phyloP scores from a whole-genome alignment of 1,139 yeast genomes.

The Magnusiomyces tetraspermus region DNA sequence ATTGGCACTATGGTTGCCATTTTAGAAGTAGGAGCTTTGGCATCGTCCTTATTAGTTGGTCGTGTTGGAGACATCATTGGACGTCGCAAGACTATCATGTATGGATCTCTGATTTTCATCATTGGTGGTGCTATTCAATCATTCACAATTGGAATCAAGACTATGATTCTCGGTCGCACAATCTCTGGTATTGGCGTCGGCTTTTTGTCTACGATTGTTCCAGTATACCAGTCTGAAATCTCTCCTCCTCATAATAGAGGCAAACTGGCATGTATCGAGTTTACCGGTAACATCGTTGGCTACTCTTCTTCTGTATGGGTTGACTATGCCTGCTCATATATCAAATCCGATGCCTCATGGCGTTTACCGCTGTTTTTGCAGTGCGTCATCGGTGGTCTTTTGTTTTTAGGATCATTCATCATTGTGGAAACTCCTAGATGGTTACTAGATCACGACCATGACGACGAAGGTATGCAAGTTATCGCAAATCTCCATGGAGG shows the following conservation, averaged over 20 bases:
- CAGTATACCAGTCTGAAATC: constrained; percentile 86
- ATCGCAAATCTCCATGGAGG: constrained; percentile 71
- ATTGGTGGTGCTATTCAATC: constrained; percentile 76
- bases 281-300: constrained; percentile 84
- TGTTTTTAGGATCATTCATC: constrained; percentile 62
- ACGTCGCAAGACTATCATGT: constrained; percentile 67
- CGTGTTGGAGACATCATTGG: constrained; percentile 72
- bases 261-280: constrained; percentile 80
- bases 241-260: constrained; percentile 88
- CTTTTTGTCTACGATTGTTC: constrained; percentile 84
- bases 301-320: constrained; percentile 86
- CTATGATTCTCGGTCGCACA: constrained; percentile 63
- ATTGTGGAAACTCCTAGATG: constrained; percentile 87
- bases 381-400: constrained; percentile 59
- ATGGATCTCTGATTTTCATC: constrained; percentile 73
- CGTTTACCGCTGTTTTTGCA: constrained; percentile 71
- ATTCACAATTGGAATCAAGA: constrained; percentile 39
- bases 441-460: constrained; percentile 80
- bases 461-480: constrained; percentile 77
- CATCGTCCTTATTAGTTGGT: constrained; percentile 70
- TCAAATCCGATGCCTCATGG: constrained; percentile 57
- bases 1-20: constrained; percentile 81
- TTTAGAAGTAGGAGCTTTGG: constrained; percentile 72
- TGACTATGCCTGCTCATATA: constrained; percentile 66
- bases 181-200: constrained; percentile 87